These are phyloP conservation scores for Clathrus columnatus DNA, from an alignment of 768 basidiomycete species.

Conservation along the genomic window DNA sequence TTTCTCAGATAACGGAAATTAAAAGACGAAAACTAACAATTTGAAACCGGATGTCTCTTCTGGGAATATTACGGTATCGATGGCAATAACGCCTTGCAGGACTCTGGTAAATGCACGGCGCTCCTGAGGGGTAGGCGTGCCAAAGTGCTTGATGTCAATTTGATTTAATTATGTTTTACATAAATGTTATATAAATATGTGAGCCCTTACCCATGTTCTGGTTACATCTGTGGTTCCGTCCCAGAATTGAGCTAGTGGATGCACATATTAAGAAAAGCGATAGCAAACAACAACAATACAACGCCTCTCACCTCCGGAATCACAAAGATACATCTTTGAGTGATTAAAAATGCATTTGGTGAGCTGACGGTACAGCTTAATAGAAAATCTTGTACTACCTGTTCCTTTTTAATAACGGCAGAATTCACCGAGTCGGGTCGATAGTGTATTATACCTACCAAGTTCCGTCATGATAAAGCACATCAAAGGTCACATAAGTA, in stretches of 20 bases:
- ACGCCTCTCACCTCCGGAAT: constrained; percentile 62
- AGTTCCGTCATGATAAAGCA: neutral
- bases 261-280: neutral
- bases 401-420: constrained; percentile 65
- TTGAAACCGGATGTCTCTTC: constrained; percentile 60
- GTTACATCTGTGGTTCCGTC: constrained; percentile 97
- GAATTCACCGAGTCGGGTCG: constrained; percentile 66
- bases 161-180: neutral
- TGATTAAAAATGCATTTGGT: constrained; percentile 26
- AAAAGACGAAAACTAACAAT: constrained; percentile 33
- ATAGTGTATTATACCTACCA: constrained; percentile 87
- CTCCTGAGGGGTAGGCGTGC: constrained; percentile 72
- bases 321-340: constrained; percentile 61
- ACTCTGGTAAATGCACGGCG: constrained; percentile 88
- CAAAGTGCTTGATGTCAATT: constrained; percentile 60
- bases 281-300: neutral
- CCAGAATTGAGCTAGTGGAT: constrained; percentile 56
- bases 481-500: neutral
- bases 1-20: neutral
- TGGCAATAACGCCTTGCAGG: constrained; percentile 82
- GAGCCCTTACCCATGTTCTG: constrained; percentile 61
- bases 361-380: neutral
- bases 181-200: neutral
- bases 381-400: constrained; percentile 37
- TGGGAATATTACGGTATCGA: constrained; percentile 82